Evolutionary conservation across 805 yeast species (phyloP), one percentile per base, ranked within the genome.

Genomic region (Candida succiphila): DNA sequence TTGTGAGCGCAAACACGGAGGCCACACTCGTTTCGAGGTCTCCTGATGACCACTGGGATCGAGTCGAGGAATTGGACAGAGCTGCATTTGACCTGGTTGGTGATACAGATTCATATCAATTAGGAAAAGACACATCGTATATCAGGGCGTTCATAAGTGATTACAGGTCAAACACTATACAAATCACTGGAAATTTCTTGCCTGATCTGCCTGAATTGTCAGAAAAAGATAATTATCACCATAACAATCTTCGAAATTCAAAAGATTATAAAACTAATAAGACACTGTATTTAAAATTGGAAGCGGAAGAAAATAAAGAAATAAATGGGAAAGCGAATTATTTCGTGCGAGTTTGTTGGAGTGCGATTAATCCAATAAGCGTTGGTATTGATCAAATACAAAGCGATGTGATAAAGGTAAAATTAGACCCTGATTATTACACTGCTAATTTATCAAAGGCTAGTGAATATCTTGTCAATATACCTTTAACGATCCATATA

Each of bases 361-460:
- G 29, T 12, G 34, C 34, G 9, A 15, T 25, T 13, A 25, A 14
- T 21, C 34, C 34, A 6, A 14, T 31, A 5, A 15, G 21, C 3
- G 24, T 31, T 5, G 13, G 25, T 17, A n/a, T 31, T 4, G 23
- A 25, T 6, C 29, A 31, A 25, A 9, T 31, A 9, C 13, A 15
- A 8, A 9, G 16, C 8, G 17, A 25, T 27, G 6, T 31, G 5
- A 12, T 31, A 3, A 16, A 20, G 17, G 16, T 31, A 5, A n/a
- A 31, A 15, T 17, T 31, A 5, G 18, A 10, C 4, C 29, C 34
- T 5, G 24, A 31, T 27, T 31, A 31, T 21, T 31, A 31, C 18
- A 31, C 34, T 14, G 14, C 18, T 4, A 17, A 31, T 16, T 16
- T 30, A 16, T 15, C 7, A 4, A 16, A 16, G 3, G 14, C 27